phyloP scores from a whole-genome alignment of 2,329 filamentous ascomycete species.

The Venturia carpophila region DNA sequence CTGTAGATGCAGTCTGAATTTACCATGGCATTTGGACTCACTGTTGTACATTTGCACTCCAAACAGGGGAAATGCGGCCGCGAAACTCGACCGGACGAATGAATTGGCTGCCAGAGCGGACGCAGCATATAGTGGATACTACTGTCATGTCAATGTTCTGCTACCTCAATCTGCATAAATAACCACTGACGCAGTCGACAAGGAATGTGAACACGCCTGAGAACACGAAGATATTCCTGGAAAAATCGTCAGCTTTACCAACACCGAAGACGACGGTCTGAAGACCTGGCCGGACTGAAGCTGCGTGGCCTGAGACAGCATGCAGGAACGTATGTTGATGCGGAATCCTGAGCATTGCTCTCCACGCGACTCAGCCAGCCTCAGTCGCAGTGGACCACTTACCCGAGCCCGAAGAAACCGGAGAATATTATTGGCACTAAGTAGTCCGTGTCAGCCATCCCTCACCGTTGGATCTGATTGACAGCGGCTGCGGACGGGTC shows the following conservation, averaged over 20 bases:
- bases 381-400: conserved; percentile 20
- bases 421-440: conserved; percentile 45
- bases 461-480: conserved; percentile 1
- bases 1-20: conserved; percentile 26
- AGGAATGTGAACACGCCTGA: conserved; percentile 83
- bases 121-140: conserved; percentile 44
- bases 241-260: conserved; percentile 27
- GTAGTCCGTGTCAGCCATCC: conserved; percentile 11
- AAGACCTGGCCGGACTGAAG: background rate
- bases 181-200: conserved; percentile 49
- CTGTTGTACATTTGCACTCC: conserved; percentile 46
- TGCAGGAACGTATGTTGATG: background rate
- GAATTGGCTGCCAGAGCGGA: conserved; percentile 44
- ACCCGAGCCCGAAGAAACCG: conserved; percentile 40
- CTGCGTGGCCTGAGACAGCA: conserved; percentile 7
- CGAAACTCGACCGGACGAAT: conserved; percentile 42
- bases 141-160: conserved; percentile 1
- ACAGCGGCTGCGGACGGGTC: background rate
- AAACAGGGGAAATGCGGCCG: conserved; percentile 41
- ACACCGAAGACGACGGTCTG: conserved; percentile 20
- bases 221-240: conserved; percentile 68
- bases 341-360: background rate
- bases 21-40: conserved; percentile 30
- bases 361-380: conserved; percentile 1
- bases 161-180: background rate